A percentile compares a stretch with the other conserved stretches of the same genome.
These are phyloP conservation scores for Kodamaea suecica DNA, from an alignment of 1,139 yeast species.

Conservation along the genomic window DNA sequence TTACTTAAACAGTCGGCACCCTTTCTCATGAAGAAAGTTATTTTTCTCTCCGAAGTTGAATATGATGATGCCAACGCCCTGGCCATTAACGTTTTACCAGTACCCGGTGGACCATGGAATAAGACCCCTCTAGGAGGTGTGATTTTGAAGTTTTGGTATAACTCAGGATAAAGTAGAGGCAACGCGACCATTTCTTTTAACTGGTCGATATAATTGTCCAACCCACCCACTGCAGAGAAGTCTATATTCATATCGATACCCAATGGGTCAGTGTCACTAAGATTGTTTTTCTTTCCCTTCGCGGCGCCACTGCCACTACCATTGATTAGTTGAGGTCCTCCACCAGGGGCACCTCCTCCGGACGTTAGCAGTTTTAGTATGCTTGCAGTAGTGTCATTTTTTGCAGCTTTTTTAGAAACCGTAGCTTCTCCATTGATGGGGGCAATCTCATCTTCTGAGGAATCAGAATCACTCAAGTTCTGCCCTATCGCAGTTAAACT, in stretches of 20 bases:
- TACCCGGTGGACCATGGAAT: conserved; percentile 99
- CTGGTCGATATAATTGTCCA: conserved; percentile 85
- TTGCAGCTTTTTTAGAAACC: conserved; percentile 23
- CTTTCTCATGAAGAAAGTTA: conserved; percentile 96
- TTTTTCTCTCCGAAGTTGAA: conserved; percentile 74
- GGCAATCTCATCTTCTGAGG: conserved; percentile 62
- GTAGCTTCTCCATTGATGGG: conserved; percentile 42
- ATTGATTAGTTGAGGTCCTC: conserved; percentile 6
- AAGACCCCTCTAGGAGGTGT: conserved; percentile 98
- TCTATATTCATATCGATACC: conserved; percentile 93
- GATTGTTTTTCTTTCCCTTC: conserved; percentile 51
- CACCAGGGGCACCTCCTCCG: conserved; percentile 16
- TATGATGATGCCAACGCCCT: conserved; percentile 95
- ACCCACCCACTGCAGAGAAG: conserved; percentile 88
- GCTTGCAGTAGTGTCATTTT: conserved; percentile 18
- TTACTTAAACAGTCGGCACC: conserved; percentile 97
- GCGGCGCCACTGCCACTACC: conserved; percentile 26
- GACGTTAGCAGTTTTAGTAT: conserved; percentile 32
- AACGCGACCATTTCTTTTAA: conserved; percentile 95
- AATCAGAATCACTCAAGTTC: conserved; percentile 56
- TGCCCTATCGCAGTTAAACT: conserved; percentile 51
- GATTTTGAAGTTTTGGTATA: conserved; percentile 83
- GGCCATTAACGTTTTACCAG: conserved; percentile 98
- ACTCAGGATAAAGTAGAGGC: conserved; percentile 90
- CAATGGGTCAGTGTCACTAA: conserved; percentile 92